Percentiles rank a stretch among this genome's conserved stretches.
phyloP scores from a whole-genome alignment of 1,284 basidiomycete genomes.

The Rhodotorula sp. region DNA sequence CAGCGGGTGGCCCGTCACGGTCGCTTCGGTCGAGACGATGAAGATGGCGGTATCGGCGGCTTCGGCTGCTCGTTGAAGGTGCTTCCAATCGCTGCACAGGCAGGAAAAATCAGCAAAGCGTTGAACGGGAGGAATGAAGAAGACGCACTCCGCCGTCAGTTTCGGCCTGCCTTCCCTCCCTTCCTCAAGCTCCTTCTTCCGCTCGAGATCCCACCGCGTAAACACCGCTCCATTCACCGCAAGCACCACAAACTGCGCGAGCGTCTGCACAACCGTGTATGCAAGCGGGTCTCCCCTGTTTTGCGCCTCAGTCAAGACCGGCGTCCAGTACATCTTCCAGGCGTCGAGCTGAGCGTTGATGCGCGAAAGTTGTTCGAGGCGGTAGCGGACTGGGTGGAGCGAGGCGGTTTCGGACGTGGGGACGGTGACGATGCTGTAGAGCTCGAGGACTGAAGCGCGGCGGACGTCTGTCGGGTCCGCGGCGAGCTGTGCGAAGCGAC shows the following conservation, averaged over 20 bases:
- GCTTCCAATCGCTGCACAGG: constrained; percentile 19
- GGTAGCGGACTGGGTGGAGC: constrained; percentile 24
- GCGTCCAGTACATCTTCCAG: constrained; percentile 31
- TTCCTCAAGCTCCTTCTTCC: constrained; percentile 21
- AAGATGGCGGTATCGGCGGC: constrained; percentile 31
- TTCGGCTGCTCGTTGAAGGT: constrained; percentile 23
- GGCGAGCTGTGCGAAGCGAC: constrained; percentile 20
- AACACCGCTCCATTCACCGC: constrained; percentile 31
- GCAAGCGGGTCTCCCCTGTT: constrained; percentile 29
- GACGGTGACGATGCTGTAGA: constrained; percentile 31
- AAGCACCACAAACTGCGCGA: constrained; percentile 27
- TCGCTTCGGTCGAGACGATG: constrained; percentile 22
- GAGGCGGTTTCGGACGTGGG: constrained; percentile 10
- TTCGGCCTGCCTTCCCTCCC: constrained; percentile 32
- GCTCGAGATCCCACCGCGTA: constrained; percentile 30
- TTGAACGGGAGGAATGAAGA: too few relatives aligned
- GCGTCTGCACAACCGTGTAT: constrained; percentile 27
- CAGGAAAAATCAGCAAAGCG: not conserved
- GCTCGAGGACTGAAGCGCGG: constrained; percentile 25
- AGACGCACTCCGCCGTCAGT: constrained; percentile 24
- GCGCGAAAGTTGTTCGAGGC: constrained; percentile 28
- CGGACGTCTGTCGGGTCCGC: constrained; percentile 32
- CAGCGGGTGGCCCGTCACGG: not conserved
- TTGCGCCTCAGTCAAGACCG: constrained; percentile 27
- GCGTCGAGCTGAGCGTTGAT: constrained; percentile 33